Evolutionary conservation across 2,329 filamentous ascomycete genomes (phyloP), one percentile per base, ranked within the genome.

Genomic region (Hymenoscyphus albidus): DNA sequence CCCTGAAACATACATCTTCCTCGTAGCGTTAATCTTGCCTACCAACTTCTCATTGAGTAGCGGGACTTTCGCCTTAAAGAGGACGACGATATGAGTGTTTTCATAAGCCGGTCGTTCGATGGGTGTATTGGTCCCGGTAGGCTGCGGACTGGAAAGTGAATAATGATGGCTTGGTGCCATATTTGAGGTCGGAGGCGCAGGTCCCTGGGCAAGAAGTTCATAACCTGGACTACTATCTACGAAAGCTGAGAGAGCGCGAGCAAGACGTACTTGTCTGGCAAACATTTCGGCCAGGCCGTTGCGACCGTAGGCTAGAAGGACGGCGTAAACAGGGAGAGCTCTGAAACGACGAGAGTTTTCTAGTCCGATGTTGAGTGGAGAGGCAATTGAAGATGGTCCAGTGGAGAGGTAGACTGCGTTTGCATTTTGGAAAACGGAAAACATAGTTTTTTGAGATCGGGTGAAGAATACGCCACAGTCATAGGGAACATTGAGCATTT

Each of bases 401-500:
- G 77, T 76, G 5, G 81, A 78, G 57, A 97, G 85, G 74, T 97
- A 97, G 1, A 88, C 90, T 2, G 94, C 93, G 74, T 93, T 93
- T 39, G 91, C 86, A 77, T 97, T 97, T 65, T 85, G 82, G 77
- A 94, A 96, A 10, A 93, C 88, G 4, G 83, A 77, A 38, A 82
- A 80, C 0, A 89, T 83, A 13, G 85, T 79, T 2, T 77, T 71
- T 7, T 84, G 78, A 67, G 90, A 85, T 18, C 87, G 85, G 61
- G 88, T 92, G 71, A 96, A 85, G 81, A 97, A 96, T 77, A 97
- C 89, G 55, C 93, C 94, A 72, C 89, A 93, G 76, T 97, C 94
- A 72, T 97, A 97, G 0, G 94, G 93, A 57, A 97, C 92, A 70
- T 97, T 97, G 66, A 98, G 83, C n/a, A 97, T 79, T 74, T 97